Base-by-base conservation (phyloP, 1,284 basidiomycete species). In the Papiliotrema laurentii region DNA sequence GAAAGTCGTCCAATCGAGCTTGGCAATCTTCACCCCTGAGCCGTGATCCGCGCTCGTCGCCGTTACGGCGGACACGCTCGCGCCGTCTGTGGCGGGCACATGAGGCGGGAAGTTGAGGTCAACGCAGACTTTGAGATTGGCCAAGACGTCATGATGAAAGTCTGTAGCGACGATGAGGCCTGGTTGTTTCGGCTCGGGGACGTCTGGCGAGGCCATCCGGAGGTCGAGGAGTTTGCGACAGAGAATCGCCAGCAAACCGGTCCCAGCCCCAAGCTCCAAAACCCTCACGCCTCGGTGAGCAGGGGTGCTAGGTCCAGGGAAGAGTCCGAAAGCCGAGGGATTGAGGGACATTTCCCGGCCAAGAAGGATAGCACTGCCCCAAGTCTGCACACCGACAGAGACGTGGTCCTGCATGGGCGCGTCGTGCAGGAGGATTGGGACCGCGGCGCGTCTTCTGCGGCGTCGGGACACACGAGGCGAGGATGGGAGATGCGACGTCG, bases 261-360 rank as follows among this genome's bases (percentile, higher is more conserved):
- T 94, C 0, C 90, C 90, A 0, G 90, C 86, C 4, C 90, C 90
- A 0, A 94, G 78, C 69, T 93, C 90, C 13, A 94, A 77, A 16
- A 88, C 75, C 3, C 87, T 77, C 21, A 66, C 59, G 1, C 60
- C 64, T 5, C 48, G 47, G 9, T 48, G 33, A 16, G 83, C 64
- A 3, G 62, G 48, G 10, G 37, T 28, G n/a, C 22, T n/a, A 9
- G 43, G 26, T n/a, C 39, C 47, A 3, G 52, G 47, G 50, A 63
- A 64, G 13, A 71, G 50, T 7, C 64, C 69, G 46, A 68, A 71
- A 18, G 58, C 52, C 1, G 50, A 62, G 0, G 87, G 87, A 24
- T 77, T 66, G 19, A 83, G 77, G 1, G 81, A 79, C 45, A 93
- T 81, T 72, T 85, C 80, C 61, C 90, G 83, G 0, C 88, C 82